Base-by-base conservation (phyloP, 495 filamentous ascomycete genomes). In the Hypoxylon intermedium region DNA sequence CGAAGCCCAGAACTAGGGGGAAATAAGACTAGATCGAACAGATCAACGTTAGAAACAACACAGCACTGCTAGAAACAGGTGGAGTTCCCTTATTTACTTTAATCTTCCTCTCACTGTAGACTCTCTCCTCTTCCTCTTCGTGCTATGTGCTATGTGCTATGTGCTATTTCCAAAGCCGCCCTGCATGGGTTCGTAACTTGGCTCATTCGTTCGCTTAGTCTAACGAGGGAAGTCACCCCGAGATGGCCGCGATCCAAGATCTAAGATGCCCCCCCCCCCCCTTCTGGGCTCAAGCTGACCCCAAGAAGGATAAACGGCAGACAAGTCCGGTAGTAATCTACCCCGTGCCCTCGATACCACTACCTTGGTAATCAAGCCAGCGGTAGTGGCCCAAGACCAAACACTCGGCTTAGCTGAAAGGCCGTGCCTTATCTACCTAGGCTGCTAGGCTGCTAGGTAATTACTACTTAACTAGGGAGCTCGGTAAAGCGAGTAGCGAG, bases 151-250 rank as follows among this genome's bases (percentile, higher is more conserved):
- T n/a, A n/a, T n/a, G n/a, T n/a, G n/a, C n/a, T n/a, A n/a, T n/a
- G n/a, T n/a, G n/a, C 34, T 38, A 19, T 15, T 38, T 9, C 15
- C 2, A 9, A 34, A n/a, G 6, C 21, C 56, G 44, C 55, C 56
- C 55, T 36, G 37, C 59, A 52, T 46, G 38, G n/a, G 52, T 52
- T 38, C 52, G n/a, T 38, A 38, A 26, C 13, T 3, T 38, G 46
- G 40, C 46, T 60, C 55, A 60, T 48, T 48, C 48, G 52, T 57
- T 65, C 62, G 52, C 62, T 57, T 60, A 60, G 38, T 24, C 51
- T 56, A 57, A 51, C 56, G 52, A 60, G 52, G 56, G 49, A 31
- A 47, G 33, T 48, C 24, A 12, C 62, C 33, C 56, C 62, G 50
- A 56, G 45, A 51, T 50, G 55, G 38, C 37, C 49, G 31, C 31